These are phyloP conservation scores for Jaapia argillacea DNA, from an alignment of 768 basidiomycete genomes.

Conservation along the genomic window DNA sequence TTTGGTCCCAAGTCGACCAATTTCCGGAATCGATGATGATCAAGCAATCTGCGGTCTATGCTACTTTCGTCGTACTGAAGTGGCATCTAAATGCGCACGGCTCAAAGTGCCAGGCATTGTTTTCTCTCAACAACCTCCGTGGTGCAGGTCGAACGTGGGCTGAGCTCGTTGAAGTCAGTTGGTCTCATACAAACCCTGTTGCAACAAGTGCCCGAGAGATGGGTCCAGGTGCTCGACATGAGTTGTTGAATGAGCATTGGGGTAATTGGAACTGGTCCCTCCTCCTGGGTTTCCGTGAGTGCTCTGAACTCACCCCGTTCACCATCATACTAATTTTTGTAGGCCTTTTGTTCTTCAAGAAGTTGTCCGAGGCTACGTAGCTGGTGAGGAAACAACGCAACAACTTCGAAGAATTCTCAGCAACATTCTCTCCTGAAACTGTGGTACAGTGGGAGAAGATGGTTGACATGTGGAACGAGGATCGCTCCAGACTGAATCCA, in stretches of 20 bases:
- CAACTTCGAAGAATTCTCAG: background rate
- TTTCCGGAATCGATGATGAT: conserved; percentile 1
- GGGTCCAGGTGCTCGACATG: conserved; percentile 7
- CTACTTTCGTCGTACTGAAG: conserved; percentile 18
- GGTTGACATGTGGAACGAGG: conserved; percentile 5
- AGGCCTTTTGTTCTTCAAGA: conserved; percentile 4
- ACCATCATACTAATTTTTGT: conserved; percentile 4
- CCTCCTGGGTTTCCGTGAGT: conserved; percentile 11
- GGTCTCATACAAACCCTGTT: conserved; percentile 8
- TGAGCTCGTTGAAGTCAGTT: conserved; percentile 14
- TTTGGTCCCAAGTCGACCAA: conserved; percentile 11
- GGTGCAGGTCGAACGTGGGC: conserved; percentile 13
- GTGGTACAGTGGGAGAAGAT: conserved; percentile 1
- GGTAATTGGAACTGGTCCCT: conserved; percentile 21
- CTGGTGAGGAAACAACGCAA: background rate
- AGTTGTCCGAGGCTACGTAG: conserved; percentile 6
- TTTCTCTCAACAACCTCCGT: conserved; percentile 17
- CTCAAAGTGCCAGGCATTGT: conserved; percentile 13
- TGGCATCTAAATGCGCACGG: conserved; percentile 23
- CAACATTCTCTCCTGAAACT: background rate
- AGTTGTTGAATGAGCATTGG: conserved; percentile 12
- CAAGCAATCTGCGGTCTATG: background rate
- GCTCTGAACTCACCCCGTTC: background rate
- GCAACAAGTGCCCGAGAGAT: conserved; percentile 9
- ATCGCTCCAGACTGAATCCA: conserved; percentile 8